Conservation (phyloP, 2,329 filamentous ascomycete species). For the Alternaria viburni region DNA sequence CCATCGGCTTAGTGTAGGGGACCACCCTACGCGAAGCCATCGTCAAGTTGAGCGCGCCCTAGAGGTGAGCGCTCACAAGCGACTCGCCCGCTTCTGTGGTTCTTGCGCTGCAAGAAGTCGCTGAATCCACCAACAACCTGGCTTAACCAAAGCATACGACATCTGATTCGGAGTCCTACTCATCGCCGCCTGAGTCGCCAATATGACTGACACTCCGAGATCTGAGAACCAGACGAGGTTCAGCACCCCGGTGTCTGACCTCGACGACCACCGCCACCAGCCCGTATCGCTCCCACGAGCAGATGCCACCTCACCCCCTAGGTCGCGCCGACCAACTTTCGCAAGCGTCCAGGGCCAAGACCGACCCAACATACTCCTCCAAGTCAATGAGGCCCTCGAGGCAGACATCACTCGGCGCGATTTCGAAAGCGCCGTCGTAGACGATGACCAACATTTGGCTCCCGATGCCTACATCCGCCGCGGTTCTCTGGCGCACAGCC, state of each 20-base stretch:
- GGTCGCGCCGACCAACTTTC: slow-evolving; percentile 71
- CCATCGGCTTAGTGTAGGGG: slow-evolving; percentile 54
- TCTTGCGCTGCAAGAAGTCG: slow-evolving; percentile 41
- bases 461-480: slow-evolving; percentile 54
- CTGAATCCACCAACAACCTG: slow-evolving; percentile 7
- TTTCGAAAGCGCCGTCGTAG: slow-evolving; percentile 83
- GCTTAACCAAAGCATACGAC: slow-evolving; percentile 11
- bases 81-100: slow-evolving; percentile 52
- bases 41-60: slow-evolving; percentile 59
- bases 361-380: slow-evolving; percentile 52
- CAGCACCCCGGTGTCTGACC: slow-evolving; percentile 75
- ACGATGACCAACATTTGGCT: slow-evolving; percentile 66
- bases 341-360: slow-evolving; percentile 65
- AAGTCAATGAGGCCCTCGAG: slow-evolving; percentile 55
- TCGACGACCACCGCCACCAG: slow-evolving; percentile 86
- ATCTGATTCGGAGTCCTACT: slow-evolving; percentile 28
- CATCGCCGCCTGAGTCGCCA: slow-evolving; percentile 41
- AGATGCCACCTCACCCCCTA: slow-evolving; percentile 59
- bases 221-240: slow-evolving; percentile 75
- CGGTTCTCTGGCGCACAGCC: slow-evolving; percentile 55
- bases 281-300: slow-evolving; percentile 64
- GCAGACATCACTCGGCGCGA: slow-evolving; percentile 66
- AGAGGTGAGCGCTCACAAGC: slow-evolving; percentile 62
- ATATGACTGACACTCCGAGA: slow-evolving; percentile 62
- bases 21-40: slow-evolving; percentile 55